A percentile compares a stretch with the other conserved stretches of the same genome.
These are phyloP conservation scores for Globisporangium emineosum DNA, from an alignment of 352 stramenopile genomes.

Conservation along the genomic window DNA sequence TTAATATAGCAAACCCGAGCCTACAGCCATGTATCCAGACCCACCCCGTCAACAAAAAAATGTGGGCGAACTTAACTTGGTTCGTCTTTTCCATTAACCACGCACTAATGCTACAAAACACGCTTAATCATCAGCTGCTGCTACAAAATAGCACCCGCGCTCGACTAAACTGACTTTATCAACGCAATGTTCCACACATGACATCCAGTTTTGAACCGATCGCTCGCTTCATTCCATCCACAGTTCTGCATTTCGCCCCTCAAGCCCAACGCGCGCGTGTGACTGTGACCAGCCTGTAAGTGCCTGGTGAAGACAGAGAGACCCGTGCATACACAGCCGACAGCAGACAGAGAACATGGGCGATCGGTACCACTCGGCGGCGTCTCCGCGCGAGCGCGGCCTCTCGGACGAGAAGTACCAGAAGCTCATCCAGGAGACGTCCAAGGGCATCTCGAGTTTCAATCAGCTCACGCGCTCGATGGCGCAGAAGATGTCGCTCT, in stretches of 20 bases:
- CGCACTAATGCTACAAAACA: neutral
- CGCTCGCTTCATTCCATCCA: neutral
- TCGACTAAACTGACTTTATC: constrained; percentile 1
- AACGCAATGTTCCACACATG: neutral
- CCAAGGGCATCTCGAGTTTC: constrained; percentile 84
- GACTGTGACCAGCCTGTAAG: neutral
- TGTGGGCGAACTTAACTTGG: neutral
- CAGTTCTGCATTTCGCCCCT: neutral
- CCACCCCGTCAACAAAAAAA: too few relatives aligned
- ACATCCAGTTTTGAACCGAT: neutral
- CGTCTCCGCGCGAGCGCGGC: constrained; percentile 44
- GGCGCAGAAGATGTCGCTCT: constrained; percentile 85
- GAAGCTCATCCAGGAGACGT: constrained; percentile 79
- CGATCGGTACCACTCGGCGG: constrained; percentile 58
- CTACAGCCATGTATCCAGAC: too few relatives aligned
- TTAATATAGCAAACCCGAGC: neutral
- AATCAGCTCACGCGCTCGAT: constrained; percentile 84
- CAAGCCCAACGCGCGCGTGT: neutral
- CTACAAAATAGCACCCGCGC: neutral
- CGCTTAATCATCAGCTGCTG: neutral
- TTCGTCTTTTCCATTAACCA: neutral
- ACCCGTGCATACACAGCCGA: neutral
- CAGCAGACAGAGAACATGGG: constrained; percentile 32
- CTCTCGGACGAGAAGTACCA: constrained; percentile 62
- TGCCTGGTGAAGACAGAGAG: neutral